Evolutionary conservation across 306 rosid genomes (phyloP).

Genomic region (Quercus aquifolioides): DNA sequence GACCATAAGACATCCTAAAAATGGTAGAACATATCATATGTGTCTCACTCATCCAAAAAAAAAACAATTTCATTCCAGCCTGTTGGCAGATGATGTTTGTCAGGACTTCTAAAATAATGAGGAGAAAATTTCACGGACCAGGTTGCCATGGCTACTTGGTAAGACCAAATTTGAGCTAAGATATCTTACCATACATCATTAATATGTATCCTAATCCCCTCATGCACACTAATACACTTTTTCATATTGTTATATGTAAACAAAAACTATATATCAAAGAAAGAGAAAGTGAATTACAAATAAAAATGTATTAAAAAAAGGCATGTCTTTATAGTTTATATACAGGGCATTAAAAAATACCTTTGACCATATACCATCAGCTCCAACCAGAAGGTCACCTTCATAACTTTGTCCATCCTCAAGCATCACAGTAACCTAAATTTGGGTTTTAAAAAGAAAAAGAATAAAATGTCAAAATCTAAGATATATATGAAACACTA

Average conservation of each 20-base stretch:
- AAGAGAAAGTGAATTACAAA: background rate
- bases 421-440: constrained; percentile 73
- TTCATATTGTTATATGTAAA: background rate
- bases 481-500: background rate
- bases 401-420: constrained; percentile 77
- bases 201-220: background rate
- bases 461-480: constrained; percentile 13
- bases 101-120: background rate
- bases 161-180: background rate
- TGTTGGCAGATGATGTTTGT: background rate
- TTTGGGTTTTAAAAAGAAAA: constrained; percentile 18
- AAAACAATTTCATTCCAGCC: background rate
- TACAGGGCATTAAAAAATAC: constrained; percentile 26
- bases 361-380: constrained; percentile 99
- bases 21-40: background rate
- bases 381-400: constrained; percentile 94
- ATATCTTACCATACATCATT: background rate
- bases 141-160: background rate
- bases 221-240: background rate
- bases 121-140: background rate
- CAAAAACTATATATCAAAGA: background rate
- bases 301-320: background rate
- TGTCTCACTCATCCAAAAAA: background rate
- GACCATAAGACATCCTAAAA: background rate
- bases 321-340: background rate